A percentile compares a stretch with the other conserved stretches of the same genome.
These are phyloP conservation scores for Scheffersomyces spartinae DNA, from an alignment of 805 yeast genomes.

Conservation along the genomic window DNA sequence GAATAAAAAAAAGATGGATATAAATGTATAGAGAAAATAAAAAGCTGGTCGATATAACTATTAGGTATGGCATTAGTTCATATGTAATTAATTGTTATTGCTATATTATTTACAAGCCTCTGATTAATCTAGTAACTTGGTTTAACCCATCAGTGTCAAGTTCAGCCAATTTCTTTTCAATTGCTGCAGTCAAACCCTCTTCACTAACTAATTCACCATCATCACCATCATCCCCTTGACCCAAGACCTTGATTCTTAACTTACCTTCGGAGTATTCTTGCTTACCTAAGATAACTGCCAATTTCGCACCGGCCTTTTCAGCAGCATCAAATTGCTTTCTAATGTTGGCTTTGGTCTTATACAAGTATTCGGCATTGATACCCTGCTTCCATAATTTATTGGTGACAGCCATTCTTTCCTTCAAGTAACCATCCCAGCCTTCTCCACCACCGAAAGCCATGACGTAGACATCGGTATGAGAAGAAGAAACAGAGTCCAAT, in stretches of 20 bases:
- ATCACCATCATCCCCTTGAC: constrained; percentile 74
- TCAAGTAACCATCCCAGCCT: constrained; percentile 86
- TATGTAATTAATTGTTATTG: no score
- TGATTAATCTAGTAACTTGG: constrained; percentile 52
- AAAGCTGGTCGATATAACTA: no score
- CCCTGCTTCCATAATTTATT: constrained; percentile 80
- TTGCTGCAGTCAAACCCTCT: constrained; percentile 45
- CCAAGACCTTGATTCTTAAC: constrained; percentile 77
- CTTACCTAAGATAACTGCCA: constrained; percentile 90
- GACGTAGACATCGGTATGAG: constrained; percentile 85
- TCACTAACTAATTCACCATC: constrained; percentile 72
- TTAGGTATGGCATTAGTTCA: no score
- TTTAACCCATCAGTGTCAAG: constrained; percentile 44
- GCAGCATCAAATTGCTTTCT: constrained; percentile 98
- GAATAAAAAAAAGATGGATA: no score
- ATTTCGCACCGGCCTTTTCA: constrained; percentile 81
- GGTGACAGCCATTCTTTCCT: constrained; percentile 84
- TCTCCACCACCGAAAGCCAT: constrained; percentile 99
- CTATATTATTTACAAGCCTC: constrained; percentile 29
- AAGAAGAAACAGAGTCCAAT: constrained; percentile 58
- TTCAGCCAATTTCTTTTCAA: constrained; percentile 23
- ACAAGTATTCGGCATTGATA: constrained; percentile 82
- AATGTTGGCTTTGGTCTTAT: constrained; percentile 87
- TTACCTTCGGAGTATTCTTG: constrained; percentile 80
- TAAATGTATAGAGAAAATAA: no score